Evolutionary conservation across 495 filamentous ascomycete species (phyloP), one percentile per base, ranked within the genome.

Genomic region (Astrocystis sublimbata): DNA sequence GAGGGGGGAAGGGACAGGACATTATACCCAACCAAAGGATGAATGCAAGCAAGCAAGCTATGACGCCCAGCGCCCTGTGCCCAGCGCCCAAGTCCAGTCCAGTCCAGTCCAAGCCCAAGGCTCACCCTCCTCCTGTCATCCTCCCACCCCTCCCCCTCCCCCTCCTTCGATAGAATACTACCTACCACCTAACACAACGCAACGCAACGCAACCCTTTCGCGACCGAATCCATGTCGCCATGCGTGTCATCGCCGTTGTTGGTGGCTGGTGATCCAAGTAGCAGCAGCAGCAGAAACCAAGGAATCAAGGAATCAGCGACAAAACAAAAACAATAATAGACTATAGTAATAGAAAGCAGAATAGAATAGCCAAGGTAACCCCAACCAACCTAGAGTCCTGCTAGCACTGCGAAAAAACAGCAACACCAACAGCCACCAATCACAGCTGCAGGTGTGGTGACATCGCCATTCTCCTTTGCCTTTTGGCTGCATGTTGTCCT

Each of bases 221-320:
- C 19, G 13, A 17, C 51, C 33, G 10, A 24, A 24, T 17, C 31
- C 51, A 36, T 36, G 31, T 54, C 13, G 31, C 51, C 54, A 57
- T 57, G 54, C 54, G 45, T 57, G 40, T 57, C 54, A 57, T 57
- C 54, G 8, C 40, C 40, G 26, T 40, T 23, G 26, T 57, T 43
- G 38, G 54, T 40, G 35, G 52, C 52, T 42, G 36, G 52, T 23
- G 23, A 57, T 26, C 10, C 6, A 36, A 12, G 3, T 12, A n/a
- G 2, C 40, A n/a, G n/a, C n/a, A n/a, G n/a, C n/a, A n/a, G n/a
- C n/a, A n/a, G n/a, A n/a, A n/a, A n/a, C n/a, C n/a, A n/a, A n/a
- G n/a, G n/a, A n/a, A n/a, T n/a, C n/a, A n/a, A n/a, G n/a, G n/a
- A n/a, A n/a, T n/a, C n/a, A n/a, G n/a, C n/a, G n/a, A n/a, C n/a